A percentile compares a stretch with the other conserved stretches of the same genome.
Conservation (phyloP, 192 early-diverging fungal species). For the Obelidium mucronatum region DNA sequence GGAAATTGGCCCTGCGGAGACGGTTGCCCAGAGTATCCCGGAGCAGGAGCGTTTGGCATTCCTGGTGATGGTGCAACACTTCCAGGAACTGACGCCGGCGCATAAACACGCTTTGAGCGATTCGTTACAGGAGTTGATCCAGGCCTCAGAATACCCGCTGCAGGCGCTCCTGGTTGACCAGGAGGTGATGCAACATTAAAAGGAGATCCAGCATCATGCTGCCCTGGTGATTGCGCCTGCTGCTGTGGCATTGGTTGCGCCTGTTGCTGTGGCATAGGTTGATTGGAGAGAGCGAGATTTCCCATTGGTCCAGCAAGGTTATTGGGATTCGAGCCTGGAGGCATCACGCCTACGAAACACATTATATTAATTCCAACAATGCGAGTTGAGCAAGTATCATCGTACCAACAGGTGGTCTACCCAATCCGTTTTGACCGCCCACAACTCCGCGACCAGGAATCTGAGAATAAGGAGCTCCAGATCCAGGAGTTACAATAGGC, state of each 20-base stretch:
- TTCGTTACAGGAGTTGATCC: slow-evolving; percentile 11
- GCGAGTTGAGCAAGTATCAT: too few species aligned
- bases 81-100: slow-evolving; percentile 3
- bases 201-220: background rate
- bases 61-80: slow-evolving; percentile 12
- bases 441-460: background rate
- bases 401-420: too few species aligned
- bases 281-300: slow-evolving; percentile 7
- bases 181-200: background rate
- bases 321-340: slow-evolving; percentile 18
- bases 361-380: too few species aligned
- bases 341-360: slow-evolving; percentile 6
- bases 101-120: slow-evolving; percentile 34
- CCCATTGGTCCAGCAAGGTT: background rate
- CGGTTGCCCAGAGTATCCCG: background rate
- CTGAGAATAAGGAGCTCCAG: background rate
- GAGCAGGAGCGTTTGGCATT: slow-evolving; percentile 5
- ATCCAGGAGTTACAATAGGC: background rate
- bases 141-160: background rate
- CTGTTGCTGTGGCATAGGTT: background rate
- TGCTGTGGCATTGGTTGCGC: slow-evolving; percentile 24
- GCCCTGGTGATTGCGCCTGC: slow-evolving; percentile 21
- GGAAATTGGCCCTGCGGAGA: background rate
- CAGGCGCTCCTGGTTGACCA: too few species aligned
- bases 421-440: background rate